Percentiles rank a stretch among this genome's conserved stretches.
These are phyloP conservation scores for Beauveria pseudobassiana DNA, from an alignment of 2,329 filamentous ascomycete genomes.

Conservation along the genomic window DNA sequence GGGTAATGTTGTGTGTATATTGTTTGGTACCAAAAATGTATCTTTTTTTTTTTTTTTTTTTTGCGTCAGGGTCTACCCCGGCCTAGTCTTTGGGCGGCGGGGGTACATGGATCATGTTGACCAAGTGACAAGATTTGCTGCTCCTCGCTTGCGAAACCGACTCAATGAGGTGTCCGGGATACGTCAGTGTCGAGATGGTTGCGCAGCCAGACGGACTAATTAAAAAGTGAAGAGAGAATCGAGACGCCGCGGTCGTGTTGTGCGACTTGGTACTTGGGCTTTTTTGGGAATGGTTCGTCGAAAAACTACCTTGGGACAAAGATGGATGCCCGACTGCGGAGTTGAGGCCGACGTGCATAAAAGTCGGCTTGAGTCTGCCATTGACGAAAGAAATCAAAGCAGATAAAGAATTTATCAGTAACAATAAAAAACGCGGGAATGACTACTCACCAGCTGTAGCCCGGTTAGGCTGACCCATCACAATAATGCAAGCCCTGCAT, in stretches of 20 bases:
- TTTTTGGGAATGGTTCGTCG: neutral
- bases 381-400: neutral
- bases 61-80: neutral
- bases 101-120: constrained; percentile 4
- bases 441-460: neutral
- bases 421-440: too few species aligned
- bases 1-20: constrained; percentile 1
- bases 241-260: neutral
- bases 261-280: neutral
- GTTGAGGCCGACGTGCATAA: constrained; percentile 9
- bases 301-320: neutral
- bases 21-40: neutral
- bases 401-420: neutral
- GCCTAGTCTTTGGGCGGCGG: constrained; percentile 2
- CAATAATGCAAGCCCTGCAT: neutral
- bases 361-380: neutral
- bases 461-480: neutral
- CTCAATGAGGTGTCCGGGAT: neutral
- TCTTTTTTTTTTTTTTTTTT: neutral
- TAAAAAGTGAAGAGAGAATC: neutral
- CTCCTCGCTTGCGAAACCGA: neutral
- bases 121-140: constrained; percentile 4
- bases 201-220: neutral
- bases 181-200: neutral
- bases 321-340: constrained; percentile 11